Percentiles rank a stretch among this genome's conserved stretches.
Evolutionary conservation across 2,329 filamentous ascomycete genomes (phyloP).

Genomic region (Sporothrix euskadiensis): DNA sequence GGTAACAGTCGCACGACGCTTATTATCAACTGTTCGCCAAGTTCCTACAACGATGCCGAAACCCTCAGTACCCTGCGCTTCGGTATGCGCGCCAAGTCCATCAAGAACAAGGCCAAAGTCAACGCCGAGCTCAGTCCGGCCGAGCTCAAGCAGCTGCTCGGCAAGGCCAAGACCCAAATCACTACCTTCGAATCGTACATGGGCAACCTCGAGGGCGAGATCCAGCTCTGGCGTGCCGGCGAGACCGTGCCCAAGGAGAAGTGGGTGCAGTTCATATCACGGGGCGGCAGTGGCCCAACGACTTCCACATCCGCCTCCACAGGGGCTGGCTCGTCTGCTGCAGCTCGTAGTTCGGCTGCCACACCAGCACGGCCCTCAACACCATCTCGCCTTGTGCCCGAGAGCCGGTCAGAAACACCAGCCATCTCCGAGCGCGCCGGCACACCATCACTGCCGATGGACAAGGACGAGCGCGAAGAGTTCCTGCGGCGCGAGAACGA

Average conservation of each 20-base stretch:
- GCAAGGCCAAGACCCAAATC: constrained; percentile 87
- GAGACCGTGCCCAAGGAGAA: constrained; percentile 84
- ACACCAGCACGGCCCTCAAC: constrained; percentile 57
- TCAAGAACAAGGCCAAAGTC: constrained; percentile 99
- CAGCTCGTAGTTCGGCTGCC: constrained; percentile 56
- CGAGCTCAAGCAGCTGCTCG: constrained; percentile 89
- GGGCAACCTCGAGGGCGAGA: constrained; percentile 76
- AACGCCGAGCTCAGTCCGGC: constrained; percentile 95
- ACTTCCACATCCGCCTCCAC: constrained; percentile 36
- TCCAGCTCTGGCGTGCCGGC: constrained; percentile 83
- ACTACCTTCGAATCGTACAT: constrained; percentile 89
- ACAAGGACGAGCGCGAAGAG: constrained; percentile 96
- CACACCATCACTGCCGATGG: constrained; percentile 82
- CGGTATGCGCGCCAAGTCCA: constrained; percentile 93
- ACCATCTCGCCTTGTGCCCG: constrained; percentile 52
- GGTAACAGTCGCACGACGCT: constrained; percentile 98
- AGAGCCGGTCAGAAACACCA: constrained; percentile 64
- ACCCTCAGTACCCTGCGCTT: constrained; percentile 90
- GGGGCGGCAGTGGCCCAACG: constrained; percentile 50
- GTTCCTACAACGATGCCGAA: constrained; percentile 96
- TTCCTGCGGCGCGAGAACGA: constrained; percentile 95
- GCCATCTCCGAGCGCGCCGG: constrained; percentile 75
- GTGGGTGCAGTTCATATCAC: constrained; percentile 71
- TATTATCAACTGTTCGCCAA: constrained; percentile 99
- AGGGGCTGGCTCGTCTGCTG: constrained; percentile 53